A percentile compares a stretch with the other conserved stretches of the same genome.
Evolutionary conservation across 2,329 filamentous ascomycete genomes (phyloP).

Genomic region (Sporothrix variecibatus): DNA sequence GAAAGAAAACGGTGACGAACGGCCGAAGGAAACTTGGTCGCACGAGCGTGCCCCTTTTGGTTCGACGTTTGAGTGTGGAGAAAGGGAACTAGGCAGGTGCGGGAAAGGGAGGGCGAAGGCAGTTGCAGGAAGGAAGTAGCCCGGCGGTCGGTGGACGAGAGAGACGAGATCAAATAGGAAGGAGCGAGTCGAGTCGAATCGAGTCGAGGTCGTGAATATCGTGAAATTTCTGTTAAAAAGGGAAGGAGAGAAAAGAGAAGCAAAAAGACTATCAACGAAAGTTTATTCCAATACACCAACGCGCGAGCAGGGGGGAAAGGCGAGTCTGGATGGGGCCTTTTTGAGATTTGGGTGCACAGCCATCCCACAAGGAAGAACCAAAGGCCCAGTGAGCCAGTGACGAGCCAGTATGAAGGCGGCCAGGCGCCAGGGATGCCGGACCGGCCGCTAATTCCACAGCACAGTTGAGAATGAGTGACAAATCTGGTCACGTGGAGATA

Average conservation of each 20-base stretch:
- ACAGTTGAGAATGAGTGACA: neutral
- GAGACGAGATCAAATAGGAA: neutral
- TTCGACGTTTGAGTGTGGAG: conserved; percentile 8
- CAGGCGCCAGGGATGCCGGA: conserved; percentile 15
- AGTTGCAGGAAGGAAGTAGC: neutral
- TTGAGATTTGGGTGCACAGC: conserved; percentile 20
- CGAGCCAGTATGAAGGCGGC: neutral
- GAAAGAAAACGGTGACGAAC: neutral
- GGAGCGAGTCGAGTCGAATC: neutral
- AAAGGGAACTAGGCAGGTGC: neutral
- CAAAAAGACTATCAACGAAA: neutral
- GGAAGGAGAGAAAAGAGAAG: neutral
- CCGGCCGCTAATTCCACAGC: conserved; percentile 14
- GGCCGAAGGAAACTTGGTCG: conserved; percentile 7
- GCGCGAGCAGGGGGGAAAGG: conserved; percentile 17
- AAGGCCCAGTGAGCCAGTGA: neutral
- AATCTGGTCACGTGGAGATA: conserved; percentile 30
- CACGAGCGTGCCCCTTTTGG: conserved; percentile 20
- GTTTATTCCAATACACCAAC: conserved; percentile 15
- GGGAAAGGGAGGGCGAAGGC: neutral
- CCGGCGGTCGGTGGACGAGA: neutral
- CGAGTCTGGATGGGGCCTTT: conserved; percentile 17
- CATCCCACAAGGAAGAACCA: conserved; percentile 2
- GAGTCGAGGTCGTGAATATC: neutral
- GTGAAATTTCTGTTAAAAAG: neutral